Conservation (phyloP, 441 rosid species). For the Breynia disticha region DNA sequence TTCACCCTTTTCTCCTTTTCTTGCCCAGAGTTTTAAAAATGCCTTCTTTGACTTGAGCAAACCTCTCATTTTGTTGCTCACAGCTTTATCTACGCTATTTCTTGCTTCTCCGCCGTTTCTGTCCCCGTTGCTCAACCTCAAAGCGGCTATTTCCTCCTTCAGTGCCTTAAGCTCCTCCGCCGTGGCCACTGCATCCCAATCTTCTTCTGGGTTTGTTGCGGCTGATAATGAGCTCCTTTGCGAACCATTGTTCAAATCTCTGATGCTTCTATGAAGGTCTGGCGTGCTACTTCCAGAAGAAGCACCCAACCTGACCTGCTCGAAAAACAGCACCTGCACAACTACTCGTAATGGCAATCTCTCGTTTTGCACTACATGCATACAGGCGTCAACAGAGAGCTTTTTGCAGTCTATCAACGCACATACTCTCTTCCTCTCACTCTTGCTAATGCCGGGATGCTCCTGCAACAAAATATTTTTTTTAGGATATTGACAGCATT, state of each 20-base stretch:
- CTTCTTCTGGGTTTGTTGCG: conserved; percentile 56
- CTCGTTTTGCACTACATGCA: conserved; percentile 86
- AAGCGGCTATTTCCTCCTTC: conserved; percentile 51
- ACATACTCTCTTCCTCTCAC: conserved; percentile 75
- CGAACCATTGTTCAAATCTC: conserved; percentile 47
- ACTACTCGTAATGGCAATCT: conserved; percentile 74
- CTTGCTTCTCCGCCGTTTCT: conserved; percentile 25
- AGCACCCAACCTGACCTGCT: conserved; percentile 64
- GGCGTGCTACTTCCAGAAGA: conserved; percentile 78
- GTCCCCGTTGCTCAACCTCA: conserved; percentile 35
- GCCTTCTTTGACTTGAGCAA: conserved; percentile 62
- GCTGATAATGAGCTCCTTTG: conserved; percentile 60
- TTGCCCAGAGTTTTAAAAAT: conserved; percentile 45
- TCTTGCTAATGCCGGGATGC: conserved; percentile 58
- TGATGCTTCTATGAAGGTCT: conserved; percentile 42
- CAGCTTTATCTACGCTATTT: conserved; percentile 24
- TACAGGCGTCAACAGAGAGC: conserved; percentile 69
- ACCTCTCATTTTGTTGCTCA: conserved; percentile 51
- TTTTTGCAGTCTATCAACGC: conserved; percentile 83
- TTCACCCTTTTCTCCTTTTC: conserved; percentile 41
- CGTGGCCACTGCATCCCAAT: conserved; percentile 67
- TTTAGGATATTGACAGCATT: too few species aligned
- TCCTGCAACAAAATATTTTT: conserved; percentile 34
- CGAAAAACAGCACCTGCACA: conserved; percentile 79
- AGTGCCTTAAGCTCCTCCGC: conserved; percentile 63